Evolutionary conservation across 176 grass and related monocot genomes (phyloP), one percentile per base, ranked within the genome.

Genomic region (Juncus inflexus): DNA sequence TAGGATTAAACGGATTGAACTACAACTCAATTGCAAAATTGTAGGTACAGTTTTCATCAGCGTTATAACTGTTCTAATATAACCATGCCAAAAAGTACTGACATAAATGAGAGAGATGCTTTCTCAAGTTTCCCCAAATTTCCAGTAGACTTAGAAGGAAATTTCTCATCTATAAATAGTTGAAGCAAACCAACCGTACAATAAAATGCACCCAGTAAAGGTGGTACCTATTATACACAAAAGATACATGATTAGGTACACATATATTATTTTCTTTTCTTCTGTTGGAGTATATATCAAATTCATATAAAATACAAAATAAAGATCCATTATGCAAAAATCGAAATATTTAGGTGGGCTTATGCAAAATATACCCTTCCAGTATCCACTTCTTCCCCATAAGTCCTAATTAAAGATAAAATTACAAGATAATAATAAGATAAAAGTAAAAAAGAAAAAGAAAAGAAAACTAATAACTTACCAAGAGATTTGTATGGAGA

Each of bases 141-240:
- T 69, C 78, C 43, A 47, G 0, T 87, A 28, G 79, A 80, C 9
- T 50, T 78, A 1, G 58, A 65, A 5, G 70, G 41, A 11, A 53
- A 55, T 69, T 67, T 83, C 50, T 79, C 77, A 75, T 96, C 87
- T 49, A 88, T 6, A 76, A 87, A 57, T 2, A 91, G 79, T 43
- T 88, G 87, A 36, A 96, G 61, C 57, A 88, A 56, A 11, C 91
- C 91, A 35, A 91, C 61, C 37, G 82, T 83, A 77, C 67, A 80
- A 62, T 91, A 96, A 67, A 96, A 96, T 42, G 63, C 82, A 51
- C 91, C 91, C 14, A 91, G 91, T 16, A 96, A 64, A 0, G 87
- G 84, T 66, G 91, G 87, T 35, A 96, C 88, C 88, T 91, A 55
- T n/a, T 64, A 35, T 40, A 60, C 60, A 56, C 6, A 62, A 37